Conservation (phyloP, 2,329 filamentous ascomycete genomes). For the Aureobasidium lini region DNA sequence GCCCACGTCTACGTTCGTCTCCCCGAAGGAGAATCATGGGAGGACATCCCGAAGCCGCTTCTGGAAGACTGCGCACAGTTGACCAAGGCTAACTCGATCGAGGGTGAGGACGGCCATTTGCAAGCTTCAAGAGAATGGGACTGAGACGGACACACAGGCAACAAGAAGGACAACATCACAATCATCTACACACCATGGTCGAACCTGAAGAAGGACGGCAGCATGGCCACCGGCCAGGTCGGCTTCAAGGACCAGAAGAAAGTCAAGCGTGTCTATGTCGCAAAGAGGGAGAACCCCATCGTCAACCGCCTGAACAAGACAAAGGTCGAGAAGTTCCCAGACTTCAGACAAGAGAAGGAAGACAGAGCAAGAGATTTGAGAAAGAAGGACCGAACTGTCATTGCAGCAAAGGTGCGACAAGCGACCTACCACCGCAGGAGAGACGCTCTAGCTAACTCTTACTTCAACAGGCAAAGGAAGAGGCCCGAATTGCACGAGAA, state of each 20-base stretch:
- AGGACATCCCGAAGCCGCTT: slow-evolving; percentile 65
- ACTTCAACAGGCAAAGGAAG: slow-evolving; percentile 58
- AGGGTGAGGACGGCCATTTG: slow-evolving; percentile 49
- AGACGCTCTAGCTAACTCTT: background rate
- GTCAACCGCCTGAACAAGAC: slow-evolving; percentile 99
- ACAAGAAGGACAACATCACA: slow-evolving; percentile 97
- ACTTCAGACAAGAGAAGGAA: slow-evolving; percentile 75
- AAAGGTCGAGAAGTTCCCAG: slow-evolving; percentile 77
- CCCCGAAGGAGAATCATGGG: slow-evolving; percentile 72
- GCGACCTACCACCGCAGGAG: background rate
- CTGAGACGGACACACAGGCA: slow-evolving; percentile 49
- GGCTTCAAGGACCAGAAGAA: slow-evolving; percentile 84
- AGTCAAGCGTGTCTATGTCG: slow-evolving; percentile 75
- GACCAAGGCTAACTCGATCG: slow-evolving; percentile 97
- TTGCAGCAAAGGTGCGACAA: slow-evolving; percentile 51
- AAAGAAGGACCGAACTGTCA: slow-evolving; percentile 59
- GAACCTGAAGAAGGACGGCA: slow-evolving; percentile 89
- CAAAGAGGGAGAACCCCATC: slow-evolving; percentile 76
- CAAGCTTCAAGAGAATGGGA: background rate
- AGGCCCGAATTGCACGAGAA: slow-evolving; percentile 65
- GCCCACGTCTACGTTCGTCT: slow-evolving; percentile 94
- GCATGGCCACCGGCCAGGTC: slow-evolving; percentile 92
- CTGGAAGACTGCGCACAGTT: slow-evolving; percentile 88
- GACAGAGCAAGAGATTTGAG: slow-evolving; percentile 64
- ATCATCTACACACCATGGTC: slow-evolving; percentile 97